Conservation (phyloP, 768 basidiomycete species). For the Sutorius australiensis region DNA sequence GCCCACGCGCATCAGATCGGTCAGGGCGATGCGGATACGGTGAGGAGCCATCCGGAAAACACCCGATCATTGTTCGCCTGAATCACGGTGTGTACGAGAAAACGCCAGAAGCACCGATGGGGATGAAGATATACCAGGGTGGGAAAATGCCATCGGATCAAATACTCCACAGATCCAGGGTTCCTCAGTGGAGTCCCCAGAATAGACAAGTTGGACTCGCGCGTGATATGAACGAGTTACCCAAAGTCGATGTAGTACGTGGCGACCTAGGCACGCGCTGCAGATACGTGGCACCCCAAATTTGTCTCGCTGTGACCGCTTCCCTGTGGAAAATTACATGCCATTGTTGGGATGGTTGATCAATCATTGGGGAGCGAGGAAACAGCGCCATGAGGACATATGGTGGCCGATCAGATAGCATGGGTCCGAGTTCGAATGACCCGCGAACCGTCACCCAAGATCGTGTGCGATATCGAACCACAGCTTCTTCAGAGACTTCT, state of each 20-base stretch:
- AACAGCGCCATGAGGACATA: background rate
- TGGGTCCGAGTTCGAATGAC: background rate
- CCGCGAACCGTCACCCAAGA: background rate
- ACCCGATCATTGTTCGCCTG: background rate
- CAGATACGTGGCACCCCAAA: too few species aligned
- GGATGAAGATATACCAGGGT: background rate
- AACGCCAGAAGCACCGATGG: background rate
- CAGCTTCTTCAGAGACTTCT: background rate
- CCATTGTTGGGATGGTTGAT: background rate
- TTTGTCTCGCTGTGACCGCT: background rate
- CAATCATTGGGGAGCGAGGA: background rate
- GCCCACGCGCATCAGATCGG: background rate
- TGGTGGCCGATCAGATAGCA: background rate
- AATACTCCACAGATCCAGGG: background rate
- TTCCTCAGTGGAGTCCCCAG: background rate
- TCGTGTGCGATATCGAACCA: background rate
- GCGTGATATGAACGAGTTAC: background rate
- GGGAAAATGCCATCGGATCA: background rate
- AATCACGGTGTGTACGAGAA: background rate
- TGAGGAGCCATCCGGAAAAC: background rate
- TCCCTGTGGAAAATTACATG: background rate
- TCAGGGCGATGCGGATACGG: background rate
- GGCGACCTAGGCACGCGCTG: background rate
- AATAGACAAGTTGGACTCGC: background rate
- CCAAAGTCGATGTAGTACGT: background rate